A percentile compares a stretch with the other conserved stretches of the same genome.
Conservation (phyloP, 345 rosid genomes). For the Sisymbrium altissimum region DNA sequence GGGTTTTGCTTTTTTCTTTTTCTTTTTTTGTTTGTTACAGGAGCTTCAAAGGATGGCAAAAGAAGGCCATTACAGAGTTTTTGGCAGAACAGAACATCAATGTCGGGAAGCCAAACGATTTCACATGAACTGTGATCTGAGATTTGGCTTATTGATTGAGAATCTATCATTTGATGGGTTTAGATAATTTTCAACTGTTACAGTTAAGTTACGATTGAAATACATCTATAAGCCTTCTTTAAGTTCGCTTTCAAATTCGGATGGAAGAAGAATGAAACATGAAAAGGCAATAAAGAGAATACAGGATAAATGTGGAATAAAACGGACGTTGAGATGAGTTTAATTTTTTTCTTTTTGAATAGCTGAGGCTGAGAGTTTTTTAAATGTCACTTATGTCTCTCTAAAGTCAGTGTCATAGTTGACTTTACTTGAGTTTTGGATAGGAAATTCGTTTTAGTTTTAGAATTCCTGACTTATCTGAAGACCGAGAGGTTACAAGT, state of each 20-base stretch:
- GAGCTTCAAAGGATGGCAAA: conserved; percentile 97
- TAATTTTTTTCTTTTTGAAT: conserved; percentile 14
- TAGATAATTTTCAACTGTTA: background rate
- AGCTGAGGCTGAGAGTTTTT: background rate
- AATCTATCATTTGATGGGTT: background rate
- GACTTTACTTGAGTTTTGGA: background rate
- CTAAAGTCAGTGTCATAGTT: background rate
- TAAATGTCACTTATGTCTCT: background rate
- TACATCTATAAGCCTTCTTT: background rate
- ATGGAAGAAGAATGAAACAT: background rate
- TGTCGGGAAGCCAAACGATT: conserved; percentile 63
- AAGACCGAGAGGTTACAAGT: background rate
- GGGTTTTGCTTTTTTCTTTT: too few relatives aligned
- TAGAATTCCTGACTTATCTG: too few relatives aligned
- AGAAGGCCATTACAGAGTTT: conserved; percentile 59
- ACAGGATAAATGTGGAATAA: conserved; percentile 1
- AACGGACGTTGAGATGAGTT: background rate
- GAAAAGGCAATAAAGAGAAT: background rate
- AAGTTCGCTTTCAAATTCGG: too few relatives aligned
- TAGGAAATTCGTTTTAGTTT: too few relatives aligned
- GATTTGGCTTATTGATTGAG: background rate
- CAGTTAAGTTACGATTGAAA: background rate
- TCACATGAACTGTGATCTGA: conserved; percentile 28
- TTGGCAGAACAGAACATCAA: conserved; percentile 57
- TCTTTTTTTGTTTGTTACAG: conserved; percentile 35